Conservation (phyloP, 2,329 filamentous ascomycete genomes). For the Talaromyces sp. region DNA sequence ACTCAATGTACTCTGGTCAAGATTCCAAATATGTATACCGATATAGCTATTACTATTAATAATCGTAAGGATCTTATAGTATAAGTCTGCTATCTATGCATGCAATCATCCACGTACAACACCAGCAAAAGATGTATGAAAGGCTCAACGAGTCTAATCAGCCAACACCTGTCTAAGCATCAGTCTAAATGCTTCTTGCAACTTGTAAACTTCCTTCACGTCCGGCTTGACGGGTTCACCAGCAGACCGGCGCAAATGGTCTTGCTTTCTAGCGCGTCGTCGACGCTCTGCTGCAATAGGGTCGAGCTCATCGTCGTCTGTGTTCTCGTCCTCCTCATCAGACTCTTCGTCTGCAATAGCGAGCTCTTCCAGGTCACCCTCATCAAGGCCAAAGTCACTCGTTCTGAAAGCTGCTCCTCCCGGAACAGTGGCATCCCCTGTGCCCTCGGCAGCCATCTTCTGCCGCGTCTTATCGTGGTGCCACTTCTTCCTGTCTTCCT, state of each 20-base stretch:
- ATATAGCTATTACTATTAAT: constrained; percentile 3
- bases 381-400: constrained; percentile 83
- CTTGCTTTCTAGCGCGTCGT: constrained; percentile 69
- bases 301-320: constrained; percentile 72
- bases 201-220: constrained; percentile 72
- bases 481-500: constrained; percentile 94
- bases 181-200: constrained; percentile 71
- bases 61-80: background rate
- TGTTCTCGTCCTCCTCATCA: constrained; percentile 60
- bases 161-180: constrained; percentile 81
- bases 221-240: constrained; percentile 79
- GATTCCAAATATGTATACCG: background rate
- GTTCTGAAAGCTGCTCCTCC: constrained; percentile 61
- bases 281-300: constrained; percentile 83
- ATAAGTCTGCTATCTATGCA: background rate
- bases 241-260: constrained; percentile 71
- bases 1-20: background rate
- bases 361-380: constrained; percentile 77
- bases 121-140: background rate
- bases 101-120: background rate
- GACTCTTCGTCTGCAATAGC: constrained; percentile 70
- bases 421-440: constrained; percentile 35
- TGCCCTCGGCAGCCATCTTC: constrained; percentile 91
- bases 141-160: constrained; percentile 46
- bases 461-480: constrained; percentile 95